A percentile compares a stretch with the other conserved stretches of the same genome.
phyloP scores from a whole-genome alignment of 2,329 filamentous ascomycete species.

The Cyclaneusma minus region DNA sequence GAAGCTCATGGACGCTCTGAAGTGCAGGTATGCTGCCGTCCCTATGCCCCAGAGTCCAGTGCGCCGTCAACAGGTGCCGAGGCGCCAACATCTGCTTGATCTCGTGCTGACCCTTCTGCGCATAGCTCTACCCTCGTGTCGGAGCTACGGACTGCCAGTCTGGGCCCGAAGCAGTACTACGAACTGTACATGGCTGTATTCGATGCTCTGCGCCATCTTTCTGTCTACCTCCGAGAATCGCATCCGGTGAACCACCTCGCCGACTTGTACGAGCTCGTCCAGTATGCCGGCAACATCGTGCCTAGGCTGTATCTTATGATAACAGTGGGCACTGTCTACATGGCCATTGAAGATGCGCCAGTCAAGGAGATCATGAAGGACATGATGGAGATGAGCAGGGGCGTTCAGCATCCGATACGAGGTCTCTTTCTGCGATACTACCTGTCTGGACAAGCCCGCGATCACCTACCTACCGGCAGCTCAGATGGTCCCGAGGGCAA shows the following conservation, averaged over 20 bases:
- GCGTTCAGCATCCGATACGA: conserved; percentile 91
- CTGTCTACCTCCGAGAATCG: conserved; percentile 90
- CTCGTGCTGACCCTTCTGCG: conserved; percentile 15
- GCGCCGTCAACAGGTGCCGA: background rate
- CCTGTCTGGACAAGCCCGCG: conserved; percentile 83
- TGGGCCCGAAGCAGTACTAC: conserved; percentile 99
- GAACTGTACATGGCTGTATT: conserved; percentile 99
- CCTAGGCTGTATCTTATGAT: conserved; percentile 97
- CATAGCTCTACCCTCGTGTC: conserved; percentile 88
- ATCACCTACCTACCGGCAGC: conserved; percentile 66
- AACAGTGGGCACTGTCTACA: conserved; percentile 96
- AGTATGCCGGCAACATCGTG: conserved; percentile 96
- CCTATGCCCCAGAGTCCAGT: no score
- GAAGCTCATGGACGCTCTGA: conserved; percentile 98
- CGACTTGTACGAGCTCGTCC: conserved; percentile 92
- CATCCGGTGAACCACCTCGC: conserved; percentile 96
- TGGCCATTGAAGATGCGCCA: conserved; percentile 93
- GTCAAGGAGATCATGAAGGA: conserved; percentile 99
- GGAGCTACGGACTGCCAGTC: conserved; percentile 90
- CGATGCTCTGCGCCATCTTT: conserved; percentile 90
- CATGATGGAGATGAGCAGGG: conserved; percentile 99
- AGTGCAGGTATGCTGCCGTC: conserved; percentile 69
- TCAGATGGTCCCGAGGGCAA: conserved; percentile 91
- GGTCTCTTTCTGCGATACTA: conserved; percentile 95
- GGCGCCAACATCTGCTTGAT: conserved; percentile 3